Conservation (phyloP, 2,329 filamentous ascomycete species). For the Talaromyces sp. region DNA sequence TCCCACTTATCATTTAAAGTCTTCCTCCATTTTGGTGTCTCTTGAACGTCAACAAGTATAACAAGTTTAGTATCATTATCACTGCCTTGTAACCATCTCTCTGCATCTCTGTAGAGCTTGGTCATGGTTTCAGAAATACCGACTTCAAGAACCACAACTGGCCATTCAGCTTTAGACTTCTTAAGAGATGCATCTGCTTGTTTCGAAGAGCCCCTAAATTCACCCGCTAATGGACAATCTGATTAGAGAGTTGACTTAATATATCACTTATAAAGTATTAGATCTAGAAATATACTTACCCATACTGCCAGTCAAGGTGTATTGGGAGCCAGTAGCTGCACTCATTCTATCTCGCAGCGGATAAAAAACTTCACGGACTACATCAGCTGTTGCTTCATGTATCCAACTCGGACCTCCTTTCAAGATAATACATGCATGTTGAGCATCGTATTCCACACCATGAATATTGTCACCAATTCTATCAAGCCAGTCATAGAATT, state of each 20-base stretch:
- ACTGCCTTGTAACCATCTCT: constrained; percentile 2
- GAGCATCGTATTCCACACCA: too few relatives aligned
- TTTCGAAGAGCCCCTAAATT: constrained; percentile 1
- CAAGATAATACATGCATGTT: too few relatives aligned
- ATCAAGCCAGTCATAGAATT: too few relatives aligned
- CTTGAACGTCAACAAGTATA: too few relatives aligned
- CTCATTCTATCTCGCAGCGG: not conserved
- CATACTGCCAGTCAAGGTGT: constrained; percentile 6
- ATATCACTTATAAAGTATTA: not conserved
- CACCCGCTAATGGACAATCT: not conserved
- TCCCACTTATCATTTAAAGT: too few relatives aligned
- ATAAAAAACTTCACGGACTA: too few relatives aligned
- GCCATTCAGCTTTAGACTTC: constrained; percentile 1
- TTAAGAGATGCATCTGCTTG: constrained; percentile 15
- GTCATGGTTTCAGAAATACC: too few relatives aligned
- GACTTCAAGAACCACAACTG: constrained; percentile 10
- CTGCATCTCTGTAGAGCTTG: constrained; percentile 2
- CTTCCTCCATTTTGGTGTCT: too few relatives aligned
- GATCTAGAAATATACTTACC: not conserved
- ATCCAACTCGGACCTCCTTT: too few relatives aligned
- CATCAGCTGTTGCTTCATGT: too few relatives aligned
- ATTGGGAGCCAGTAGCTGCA: constrained; percentile 5
- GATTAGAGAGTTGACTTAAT: constrained; percentile 2
- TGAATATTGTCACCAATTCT: too few relatives aligned
- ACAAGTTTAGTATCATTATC: too few relatives aligned